Percentiles rank a stretch among this genome's conserved stretches.
phyloP scores from a whole-genome alignment of 176 grass and related monocot genomes.

The Musa acuminata region DNA sequence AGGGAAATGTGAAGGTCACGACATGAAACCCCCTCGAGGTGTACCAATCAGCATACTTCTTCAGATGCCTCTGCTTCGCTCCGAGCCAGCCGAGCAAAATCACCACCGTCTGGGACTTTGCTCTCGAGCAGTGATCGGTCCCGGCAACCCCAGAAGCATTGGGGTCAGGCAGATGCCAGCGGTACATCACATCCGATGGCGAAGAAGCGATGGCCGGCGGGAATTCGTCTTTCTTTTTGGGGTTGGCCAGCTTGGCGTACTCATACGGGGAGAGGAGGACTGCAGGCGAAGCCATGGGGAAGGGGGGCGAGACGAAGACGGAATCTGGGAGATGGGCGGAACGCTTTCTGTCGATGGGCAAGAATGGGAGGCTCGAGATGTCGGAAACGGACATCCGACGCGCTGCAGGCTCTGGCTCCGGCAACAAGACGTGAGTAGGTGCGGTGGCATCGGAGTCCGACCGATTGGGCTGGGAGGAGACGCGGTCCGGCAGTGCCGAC shows the following conservation, averaged over 20 bases:
- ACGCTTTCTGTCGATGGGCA: conserved; percentile 10
- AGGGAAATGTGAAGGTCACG: conserved; percentile 79
- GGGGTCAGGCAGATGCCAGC: conserved; percentile 77
- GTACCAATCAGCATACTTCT: conserved; percentile 86
- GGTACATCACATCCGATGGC: conserved; percentile 48
- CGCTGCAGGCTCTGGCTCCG: not conserved
- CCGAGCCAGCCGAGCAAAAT: conserved; percentile 92
- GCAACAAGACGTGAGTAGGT: not conserved
- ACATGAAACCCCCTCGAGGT: conserved; percentile 76
- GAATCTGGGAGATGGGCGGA: not conserved
- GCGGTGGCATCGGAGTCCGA: not conserved
- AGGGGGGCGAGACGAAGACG: conserved; percentile 10
- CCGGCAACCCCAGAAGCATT: conserved; percentile 1
- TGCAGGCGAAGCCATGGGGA: conserved; percentile 34
- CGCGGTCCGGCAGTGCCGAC: conserved; percentile 40
- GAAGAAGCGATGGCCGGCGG: conserved; percentile 29
- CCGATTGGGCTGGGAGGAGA: conserved; percentile 37
- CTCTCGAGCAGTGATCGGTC: not conserved
- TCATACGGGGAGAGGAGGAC: conserved; percentile 52
- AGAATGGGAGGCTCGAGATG: conserved; percentile 15
- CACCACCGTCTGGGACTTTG: conserved; percentile 59
- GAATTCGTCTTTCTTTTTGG: conserved; percentile 1
- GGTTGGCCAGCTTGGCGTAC: conserved; percentile 45
- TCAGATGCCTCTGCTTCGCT: conserved; percentile 78
- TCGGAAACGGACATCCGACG: not conserved